Evolutionary conservation across 805 yeast species (phyloP).

Genomic region (Saturnispora quitensis): DNA sequence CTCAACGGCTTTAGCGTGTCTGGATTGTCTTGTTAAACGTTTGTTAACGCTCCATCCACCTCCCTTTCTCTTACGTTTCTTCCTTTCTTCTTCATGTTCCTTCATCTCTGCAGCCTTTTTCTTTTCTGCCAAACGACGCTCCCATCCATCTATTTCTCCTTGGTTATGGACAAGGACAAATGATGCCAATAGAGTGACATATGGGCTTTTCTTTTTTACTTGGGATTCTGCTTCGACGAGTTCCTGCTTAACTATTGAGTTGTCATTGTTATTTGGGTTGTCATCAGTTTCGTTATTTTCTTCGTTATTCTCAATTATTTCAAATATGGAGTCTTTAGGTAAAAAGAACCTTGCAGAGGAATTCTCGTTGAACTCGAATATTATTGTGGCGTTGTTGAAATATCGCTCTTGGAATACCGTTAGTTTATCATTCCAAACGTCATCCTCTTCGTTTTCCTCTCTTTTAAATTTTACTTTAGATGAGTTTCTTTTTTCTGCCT

Average conservation of each 20-base stretch:
- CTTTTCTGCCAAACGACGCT: constrained; percentile 27
- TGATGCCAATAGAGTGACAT: constrained; percentile 38
- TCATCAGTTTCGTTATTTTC: constrained; percentile 14
- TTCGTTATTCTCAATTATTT: constrained; percentile 33
- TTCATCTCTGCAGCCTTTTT: constrained; percentile 20
- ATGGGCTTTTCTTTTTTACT: constrained; percentile 13
- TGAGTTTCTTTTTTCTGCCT: constrained; percentile 15
- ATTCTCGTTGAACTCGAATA: constrained; percentile 79
- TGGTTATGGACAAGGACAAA: constrained; percentile 44
- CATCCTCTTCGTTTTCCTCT: constrained; percentile 12
- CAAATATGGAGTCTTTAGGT: constrained; percentile 72
- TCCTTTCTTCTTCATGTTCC: constrained; percentile 19
- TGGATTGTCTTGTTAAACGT: constrained; percentile 21
- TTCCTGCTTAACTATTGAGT: constrained; percentile 14
- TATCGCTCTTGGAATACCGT: constrained; percentile 75
- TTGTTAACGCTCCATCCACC: constrained; percentile 21
- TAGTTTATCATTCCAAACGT: constrained; percentile 43
- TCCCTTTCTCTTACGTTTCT: constrained; percentile 14
- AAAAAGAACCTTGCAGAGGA: constrained; percentile 63
- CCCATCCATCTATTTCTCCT: constrained; percentile 38
- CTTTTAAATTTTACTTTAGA: constrained; percentile 8
- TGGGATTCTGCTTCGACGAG: constrained; percentile 2
- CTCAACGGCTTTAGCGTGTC: constrained; percentile 11
- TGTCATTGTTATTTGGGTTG: constrained; percentile 10
- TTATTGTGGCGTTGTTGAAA: constrained; percentile 56